These are phyloP conservation scores for Wickerhamiella cacticola DNA, from an alignment of 805 yeast genomes.

Conservation along the genomic window DNA sequence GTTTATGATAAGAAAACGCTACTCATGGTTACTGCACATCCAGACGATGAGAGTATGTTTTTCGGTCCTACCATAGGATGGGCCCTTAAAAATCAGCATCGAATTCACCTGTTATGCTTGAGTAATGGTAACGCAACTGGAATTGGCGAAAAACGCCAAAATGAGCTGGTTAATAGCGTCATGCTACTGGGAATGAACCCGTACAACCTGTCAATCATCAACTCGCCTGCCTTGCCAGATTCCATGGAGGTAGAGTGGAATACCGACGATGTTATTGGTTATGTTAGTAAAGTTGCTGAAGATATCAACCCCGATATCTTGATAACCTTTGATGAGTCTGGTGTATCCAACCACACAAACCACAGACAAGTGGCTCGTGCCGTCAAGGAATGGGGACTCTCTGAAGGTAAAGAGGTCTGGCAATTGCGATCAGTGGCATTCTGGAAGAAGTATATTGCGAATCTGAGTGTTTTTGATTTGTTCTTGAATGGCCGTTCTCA, in stretches of 20 bases:
- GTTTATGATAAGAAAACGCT: slow-evolving; percentile 18
- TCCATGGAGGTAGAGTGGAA: slow-evolving; percentile 58
- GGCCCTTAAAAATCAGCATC: slow-evolving; percentile 28
- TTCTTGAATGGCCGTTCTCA: slow-evolving; percentile 13
- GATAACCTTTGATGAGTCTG: slow-evolving; percentile 68
- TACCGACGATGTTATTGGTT: slow-evolving; percentile 5
- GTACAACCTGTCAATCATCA: slow-evolving; percentile 35
- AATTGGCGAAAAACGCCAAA: slow-evolving; percentile 48
- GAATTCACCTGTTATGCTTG: slow-evolving; percentile 49
- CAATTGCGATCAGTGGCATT: slow-evolving; percentile 28
- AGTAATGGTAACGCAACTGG: slow-evolving; percentile 71
- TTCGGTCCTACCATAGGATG: slow-evolving; percentile 68
- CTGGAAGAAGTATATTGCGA: slow-evolving; percentile 29
- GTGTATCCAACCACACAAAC: slow-evolving; percentile 82
- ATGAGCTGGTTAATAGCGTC: slow-evolving; percentile 49
- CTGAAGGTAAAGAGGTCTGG: slow-evolving; percentile 19
- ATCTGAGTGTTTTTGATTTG: slow-evolving; percentile 27
- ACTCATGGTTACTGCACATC: slow-evolving; percentile 70
- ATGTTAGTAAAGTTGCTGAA: slow-evolving; percentile 29
- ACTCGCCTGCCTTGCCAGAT: slow-evolving; percentile 46
- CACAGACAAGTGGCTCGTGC: slow-evolving; percentile 37
- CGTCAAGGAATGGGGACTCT: slow-evolving; percentile 15
- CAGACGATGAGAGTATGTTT: slow-evolving; percentile 98
- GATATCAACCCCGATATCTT: slow-evolving; percentile 31
- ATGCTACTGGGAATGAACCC: slow-evolving; percentile 39